Conservation (phyloP, 331 rosid genomes). For the Arachis monticola region DNA sequence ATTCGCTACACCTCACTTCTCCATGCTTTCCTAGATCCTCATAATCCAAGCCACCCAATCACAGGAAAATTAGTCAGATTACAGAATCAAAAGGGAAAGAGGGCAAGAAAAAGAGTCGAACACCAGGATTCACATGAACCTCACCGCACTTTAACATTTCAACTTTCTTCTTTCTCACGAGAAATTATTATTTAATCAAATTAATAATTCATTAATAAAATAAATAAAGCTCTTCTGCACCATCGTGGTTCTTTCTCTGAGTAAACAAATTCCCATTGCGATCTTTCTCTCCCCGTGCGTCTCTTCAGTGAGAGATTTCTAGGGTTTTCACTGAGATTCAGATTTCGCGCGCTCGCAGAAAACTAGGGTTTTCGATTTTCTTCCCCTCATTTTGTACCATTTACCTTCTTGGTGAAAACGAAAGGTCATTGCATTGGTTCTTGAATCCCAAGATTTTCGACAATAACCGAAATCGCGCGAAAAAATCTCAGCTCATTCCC, state of each 20-base stretch:
- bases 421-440: slow-evolving; percentile 45
- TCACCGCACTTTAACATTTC: slow-evolving; percentile 19
- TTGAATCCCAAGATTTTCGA: slow-evolving; percentile 42
- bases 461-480: slow-evolving; percentile 34
- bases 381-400: background rate
- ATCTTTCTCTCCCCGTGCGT: slow-evolving; percentile 47
- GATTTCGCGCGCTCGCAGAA: slow-evolving; percentile 4
- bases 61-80: no score
- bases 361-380: slow-evolving; percentile 43
- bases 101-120: background rate
- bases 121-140: slow-evolving; percentile 26
- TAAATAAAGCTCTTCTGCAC: slow-evolving; percentile 50
- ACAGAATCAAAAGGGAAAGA: background rate
- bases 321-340: slow-evolving; percentile 68
- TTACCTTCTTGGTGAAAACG: slow-evolving; percentile 28
- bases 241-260: slow-evolving; percentile 30
- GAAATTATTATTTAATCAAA: slow-evolving; percentile 32
- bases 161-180: slow-evolving; percentile 33
- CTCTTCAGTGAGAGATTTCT: slow-evolving; percentile 49
- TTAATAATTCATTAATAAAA: background rate
- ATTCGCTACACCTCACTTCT: slow-evolving; percentile 4
- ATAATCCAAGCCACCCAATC: slow-evolving; percentile 21
- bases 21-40: background rate
- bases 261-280: slow-evolving; percentile 9
- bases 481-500: slow-evolving; percentile 9